Evolutionary conservation across 129 eudicot species (phyloP), one percentile per base, ranked within the genome.

Genomic region (Arctium lappa): DNA sequence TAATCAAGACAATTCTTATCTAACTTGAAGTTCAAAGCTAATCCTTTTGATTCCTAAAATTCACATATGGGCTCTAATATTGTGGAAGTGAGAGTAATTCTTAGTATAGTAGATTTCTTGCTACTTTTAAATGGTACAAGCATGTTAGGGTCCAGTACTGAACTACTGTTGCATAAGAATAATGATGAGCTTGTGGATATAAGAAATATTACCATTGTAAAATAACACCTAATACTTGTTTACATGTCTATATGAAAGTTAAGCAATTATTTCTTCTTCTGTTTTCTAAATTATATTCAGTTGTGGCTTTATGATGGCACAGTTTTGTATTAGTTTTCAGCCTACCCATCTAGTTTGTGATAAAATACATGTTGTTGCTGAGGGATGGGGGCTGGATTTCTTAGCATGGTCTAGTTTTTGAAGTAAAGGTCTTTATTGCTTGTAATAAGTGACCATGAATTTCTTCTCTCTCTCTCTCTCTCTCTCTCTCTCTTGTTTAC

Each of bases 61-160:
- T 74, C 66, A 62, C 80, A 73, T 65, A 18, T 81, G 66, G 53
- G 6, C 46, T 82, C 75, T 63, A 40, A 53, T 72, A 53, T 18
- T 33, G 8, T 36, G 68, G 37, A 34, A 32, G 53, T 60, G 68
- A 56, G 42, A 37, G 39, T 72, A 36, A 34, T 36, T 73, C 2
- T 60, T 72, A 42, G 46, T 81, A 65, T 22, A 30, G 50, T 65
- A 40, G 39, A 16, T 62, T 74, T 74, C 46, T 63, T 81, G 50
- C 80, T 31, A 63, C 39, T 39, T 74, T 4, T 63, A 8, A 39
- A 82, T 38, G 75, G 80, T 39, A 15, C 84, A 73, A 48, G 29
- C 39, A 80, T 37, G n/a, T 81, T 81, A 9, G 39, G 72, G 71
- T 33, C 60, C 22, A 30, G 74, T 60, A 33, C 85, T 22, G 27